Conservation (phyloP, 306 rosid species). For the Trichosanthes cucumerina region DNA sequence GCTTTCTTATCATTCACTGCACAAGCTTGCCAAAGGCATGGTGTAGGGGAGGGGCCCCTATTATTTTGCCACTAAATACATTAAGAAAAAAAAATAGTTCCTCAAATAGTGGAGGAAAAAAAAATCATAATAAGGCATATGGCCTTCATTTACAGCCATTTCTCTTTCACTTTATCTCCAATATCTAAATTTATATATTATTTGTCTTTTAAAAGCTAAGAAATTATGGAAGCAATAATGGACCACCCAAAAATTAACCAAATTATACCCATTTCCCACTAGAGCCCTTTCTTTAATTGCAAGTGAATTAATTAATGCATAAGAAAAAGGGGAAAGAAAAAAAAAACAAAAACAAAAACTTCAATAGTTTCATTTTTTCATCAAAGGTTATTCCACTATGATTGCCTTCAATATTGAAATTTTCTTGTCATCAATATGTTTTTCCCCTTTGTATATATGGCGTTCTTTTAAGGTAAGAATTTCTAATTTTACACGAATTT, state of each 20-base stretch:
- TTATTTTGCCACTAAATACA: background rate
- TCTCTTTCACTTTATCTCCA: background rate
- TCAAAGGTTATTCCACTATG: background rate
- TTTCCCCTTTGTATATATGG: background rate
- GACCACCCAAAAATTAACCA: background rate
- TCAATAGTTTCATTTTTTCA: background rate
- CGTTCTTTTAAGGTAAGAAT: background rate
- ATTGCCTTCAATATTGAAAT: background rate
- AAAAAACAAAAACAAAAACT: background rate
- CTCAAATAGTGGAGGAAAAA: background rate
- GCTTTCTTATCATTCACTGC: background rate
- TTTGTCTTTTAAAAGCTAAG: background rate
- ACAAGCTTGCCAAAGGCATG: background rate
- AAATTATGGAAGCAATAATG: background rate
- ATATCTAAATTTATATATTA: background rate
- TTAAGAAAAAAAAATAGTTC: background rate
- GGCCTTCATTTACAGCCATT: background rate
- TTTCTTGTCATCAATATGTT: background rate
- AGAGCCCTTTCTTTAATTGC: background rate
- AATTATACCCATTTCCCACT: background rate
- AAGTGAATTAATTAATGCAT: background rate
- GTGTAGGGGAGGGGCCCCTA: background rate
- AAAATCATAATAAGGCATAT: background rate
- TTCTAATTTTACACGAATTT: background rate
- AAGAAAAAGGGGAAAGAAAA: background rate